A percentile compares a stretch with the other conserved stretches of the same genome.
These are phyloP conservation scores for Phoma sp. DNA, from an alignment of 2,329 filamentous ascomycete species.

Conservation along the genomic window DNA sequence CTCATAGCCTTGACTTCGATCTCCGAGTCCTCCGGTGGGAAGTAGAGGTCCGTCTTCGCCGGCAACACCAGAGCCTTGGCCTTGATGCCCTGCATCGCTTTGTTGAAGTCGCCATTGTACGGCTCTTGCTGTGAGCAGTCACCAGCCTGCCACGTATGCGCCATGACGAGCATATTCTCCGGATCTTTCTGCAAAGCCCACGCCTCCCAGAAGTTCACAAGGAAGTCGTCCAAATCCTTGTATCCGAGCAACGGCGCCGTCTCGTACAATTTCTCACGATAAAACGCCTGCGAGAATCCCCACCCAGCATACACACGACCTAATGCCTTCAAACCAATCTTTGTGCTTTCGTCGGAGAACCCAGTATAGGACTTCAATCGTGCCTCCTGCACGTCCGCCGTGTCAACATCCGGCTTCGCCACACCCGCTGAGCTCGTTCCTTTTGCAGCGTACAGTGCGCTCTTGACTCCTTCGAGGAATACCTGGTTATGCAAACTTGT, in stretches of 20 bases:
- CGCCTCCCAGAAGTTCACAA: constrained; percentile 77
- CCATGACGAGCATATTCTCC: constrained; percentile 77
- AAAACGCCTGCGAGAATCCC: constrained; percentile 83
- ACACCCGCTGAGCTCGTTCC: constrained; percentile 61
- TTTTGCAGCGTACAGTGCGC: constrained; percentile 65
- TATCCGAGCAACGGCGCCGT: constrained; percentile 63
- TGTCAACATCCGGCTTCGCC: constrained; percentile 33
- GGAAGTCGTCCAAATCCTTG: constrained; percentile 74
- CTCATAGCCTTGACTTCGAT: constrained; percentile 73
- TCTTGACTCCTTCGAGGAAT: constrained; percentile 71
- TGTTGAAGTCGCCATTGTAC: constrained; percentile 71
- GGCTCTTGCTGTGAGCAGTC: constrained; percentile 73
- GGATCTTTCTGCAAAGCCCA: constrained; percentile 79
- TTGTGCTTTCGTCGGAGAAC: constrained; percentile 63
- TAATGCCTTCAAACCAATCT: constrained; percentile 71
- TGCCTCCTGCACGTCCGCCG: constrained; percentile 30
- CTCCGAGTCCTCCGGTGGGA: constrained; percentile 81
- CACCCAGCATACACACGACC: constrained; percentile 79
- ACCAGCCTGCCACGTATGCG: constrained; percentile 79
- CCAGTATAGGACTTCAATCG: constrained; percentile 46
- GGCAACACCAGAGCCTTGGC: constrained; percentile 76
- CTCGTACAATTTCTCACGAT: constrained; percentile 74
- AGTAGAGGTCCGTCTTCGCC: constrained; percentile 78
- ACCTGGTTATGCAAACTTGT: constrained; percentile 73
- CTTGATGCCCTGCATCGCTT: constrained; percentile 70